Evolutionary conservation across 495 filamentous ascomycete genomes (phyloP), one percentile per base, ranked within the genome.

Genomic region (Talaromyces proteolyticus): DNA sequence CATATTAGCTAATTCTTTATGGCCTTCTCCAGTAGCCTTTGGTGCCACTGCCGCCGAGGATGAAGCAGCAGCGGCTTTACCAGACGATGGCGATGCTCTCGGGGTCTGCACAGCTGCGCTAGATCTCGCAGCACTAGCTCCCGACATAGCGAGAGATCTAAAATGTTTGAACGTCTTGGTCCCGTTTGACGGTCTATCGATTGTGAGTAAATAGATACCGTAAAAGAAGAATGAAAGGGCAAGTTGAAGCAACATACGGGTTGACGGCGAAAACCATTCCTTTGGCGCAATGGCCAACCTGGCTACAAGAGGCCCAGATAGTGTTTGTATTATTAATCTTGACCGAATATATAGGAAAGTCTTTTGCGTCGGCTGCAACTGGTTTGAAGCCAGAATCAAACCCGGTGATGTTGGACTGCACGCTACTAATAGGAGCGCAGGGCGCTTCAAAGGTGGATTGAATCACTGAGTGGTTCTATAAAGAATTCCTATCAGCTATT

Each of bases 271-370:
- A 70, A n/a, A 74, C 68, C 69, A 78, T 78, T 10, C 76, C 77
- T 18, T 52, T 50, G 46, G 71, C 62, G 38, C 77, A 80, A 53
- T 80, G 76, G 22, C 57, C 59, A 0, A 49, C 65, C 52, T 81
- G 78, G 10, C 68, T 72, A 53, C 78, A 82, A 68, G 81, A 82
- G 57, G 78, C 80, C 78, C 78, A 83, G 42, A 76, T 63, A 0
- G 80, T 79, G 40, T 70, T 69, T 14, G 58, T 62, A 47, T 80
- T 70, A 16, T 59, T 57, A 26, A 82, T 57, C 4, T 50, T 66
- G 25, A 79, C 59, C 24, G 65, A 68, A 50, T 75, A 78, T 6
- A 63, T 57, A 1, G 57, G 61, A 34, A 52, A 14, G 12, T 14
- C 41, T 24, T 25, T 18, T 56, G 66, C 65, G 50, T n/a, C n/a